These are phyloP conservation scores for Monosporozyma solicola DNA, from an alignment of 805 yeast species.

Conservation along the genomic window DNA sequence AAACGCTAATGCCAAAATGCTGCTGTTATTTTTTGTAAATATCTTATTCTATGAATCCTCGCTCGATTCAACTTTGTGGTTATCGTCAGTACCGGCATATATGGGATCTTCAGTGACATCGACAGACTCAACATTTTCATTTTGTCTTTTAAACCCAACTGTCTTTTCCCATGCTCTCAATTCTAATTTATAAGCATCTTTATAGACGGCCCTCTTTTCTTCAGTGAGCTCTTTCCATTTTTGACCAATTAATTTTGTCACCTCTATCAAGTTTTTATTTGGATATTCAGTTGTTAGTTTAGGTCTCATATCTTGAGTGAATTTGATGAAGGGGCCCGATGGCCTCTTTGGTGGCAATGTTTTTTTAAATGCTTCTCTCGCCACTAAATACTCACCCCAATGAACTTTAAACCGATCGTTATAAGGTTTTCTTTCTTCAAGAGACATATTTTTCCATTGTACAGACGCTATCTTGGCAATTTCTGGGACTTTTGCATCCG, in stretches of 20 bases:
- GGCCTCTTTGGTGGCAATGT: constrained; percentile 33
- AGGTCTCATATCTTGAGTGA: constrained; percentile 30
- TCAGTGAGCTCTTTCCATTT: constrained; percentile 28
- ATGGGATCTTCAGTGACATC: not conserved
- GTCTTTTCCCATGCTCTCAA: constrained; percentile 33
- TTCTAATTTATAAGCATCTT: constrained; percentile 30
- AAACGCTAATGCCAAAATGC: no score
- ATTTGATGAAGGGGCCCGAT: constrained; percentile 31
- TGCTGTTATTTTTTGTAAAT: no score
- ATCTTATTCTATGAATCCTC: not conserved
- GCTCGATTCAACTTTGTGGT: not conserved
- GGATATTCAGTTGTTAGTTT: constrained; percentile 27
- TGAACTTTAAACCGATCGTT: constrained; percentile 42
- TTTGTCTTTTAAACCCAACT: not conserved
- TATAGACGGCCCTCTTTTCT: constrained; percentile 24
- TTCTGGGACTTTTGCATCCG: constrained; percentile 33
- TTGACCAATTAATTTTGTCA: constrained; percentile 27
- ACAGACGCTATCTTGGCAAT: constrained; percentile 67
- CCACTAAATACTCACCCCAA: constrained; percentile 29
- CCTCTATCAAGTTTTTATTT: constrained; percentile 28
- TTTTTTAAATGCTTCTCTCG: constrained; percentile 30
- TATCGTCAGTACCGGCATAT: not conserved
- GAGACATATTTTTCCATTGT: constrained; percentile 76
- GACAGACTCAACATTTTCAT: not conserved
- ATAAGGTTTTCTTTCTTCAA: constrained; percentile 70